Evolutionary conservation across 1,284 basidiomycete genomes (phyloP), one percentile per base, ranked within the genome.

Genomic region (Leccinum holopus): DNA sequence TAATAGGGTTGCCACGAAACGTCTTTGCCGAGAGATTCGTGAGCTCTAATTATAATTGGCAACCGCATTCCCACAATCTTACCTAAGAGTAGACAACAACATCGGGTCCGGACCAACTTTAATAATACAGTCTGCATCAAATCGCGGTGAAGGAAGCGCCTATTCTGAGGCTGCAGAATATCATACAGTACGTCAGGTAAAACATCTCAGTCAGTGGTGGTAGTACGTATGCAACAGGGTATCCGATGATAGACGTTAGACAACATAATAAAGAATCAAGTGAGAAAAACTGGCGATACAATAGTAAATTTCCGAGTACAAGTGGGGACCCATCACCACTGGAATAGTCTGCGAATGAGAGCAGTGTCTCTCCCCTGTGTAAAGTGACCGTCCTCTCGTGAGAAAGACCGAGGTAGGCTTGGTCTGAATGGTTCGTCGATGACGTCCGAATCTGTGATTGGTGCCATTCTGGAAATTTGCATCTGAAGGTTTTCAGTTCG

Each of bases 391-490:
- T 74, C 72, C 16, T 74, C 72, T 58, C 75, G 75, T 28, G 72
- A 69, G 39, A 72, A 64, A 39, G 75, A 71, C 54, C 72, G 72
- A 63, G 75, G 70, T 3, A 77, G 35, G 47, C 33, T 75, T 57
- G 75, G 66, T 63, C 65, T 76, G 68, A 73, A 76, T 60, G 72
- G 76, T 63, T 80, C 78, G 64, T 84, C 82, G 33, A 75, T 67
- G 30, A 66, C 65, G 41, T 81, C 81, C 32, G 72, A 68, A 41
- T 84, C 83, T 37, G 80, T 77, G 57, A 74, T 57, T 5, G 81
- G 79, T 21, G 82, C 79, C 59, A 87, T 84, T 63, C 87, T 78
- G 32, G 84, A 81, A 62, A 82, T 80, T 75, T 85, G 84, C 81
- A 84, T 82, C 86, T 87, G 66, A 33, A 49, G 14, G 21, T n/a